A percentile compares a stretch with the other conserved stretches of the same genome.
phyloP scores from a whole-genome alignment of 208 protist genomes.

The Acanthamoeba castellanii region DNA sequence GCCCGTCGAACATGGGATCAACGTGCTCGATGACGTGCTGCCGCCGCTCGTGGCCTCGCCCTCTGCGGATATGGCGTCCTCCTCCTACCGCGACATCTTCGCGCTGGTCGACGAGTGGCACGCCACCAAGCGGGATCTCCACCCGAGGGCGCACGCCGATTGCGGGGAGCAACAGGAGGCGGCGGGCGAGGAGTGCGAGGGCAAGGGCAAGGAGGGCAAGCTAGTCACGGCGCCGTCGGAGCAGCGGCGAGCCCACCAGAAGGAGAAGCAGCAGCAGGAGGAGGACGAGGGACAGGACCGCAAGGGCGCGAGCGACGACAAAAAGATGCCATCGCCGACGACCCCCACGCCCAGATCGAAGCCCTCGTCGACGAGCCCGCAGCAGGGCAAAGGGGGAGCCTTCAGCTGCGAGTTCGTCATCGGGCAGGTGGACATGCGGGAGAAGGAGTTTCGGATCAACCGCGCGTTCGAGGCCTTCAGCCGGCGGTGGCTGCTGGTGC shows the following conservation, averaged over 20 bases:
- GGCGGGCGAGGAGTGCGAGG: background rate
- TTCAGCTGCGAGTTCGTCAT: constrained; percentile 72
- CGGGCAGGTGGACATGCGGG: constrained; percentile 46
- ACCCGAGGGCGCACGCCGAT: background rate
- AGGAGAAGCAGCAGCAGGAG: background rate
- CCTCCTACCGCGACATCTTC: background rate
- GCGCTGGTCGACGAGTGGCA: constrained; percentile 19
- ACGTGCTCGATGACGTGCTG: constrained; percentile 31
- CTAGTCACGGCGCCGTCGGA: background rate
- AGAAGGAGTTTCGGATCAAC: constrained; percentile 37
- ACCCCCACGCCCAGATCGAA: background rate
- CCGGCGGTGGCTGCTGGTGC: constrained; percentile 18
- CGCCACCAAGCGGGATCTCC: constrained; percentile 14
- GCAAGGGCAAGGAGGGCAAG: constrained; percentile 48
- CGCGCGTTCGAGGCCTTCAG: constrained; percentile 43
- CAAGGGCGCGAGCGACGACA: background rate
- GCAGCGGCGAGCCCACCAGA: background rate
- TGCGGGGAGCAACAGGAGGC: background rate
- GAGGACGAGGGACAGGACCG: background rate
- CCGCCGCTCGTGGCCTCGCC: constrained; percentile 48
- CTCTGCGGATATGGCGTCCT: background rate
- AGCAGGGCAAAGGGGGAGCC: background rate
- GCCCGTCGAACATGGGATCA: background rate
- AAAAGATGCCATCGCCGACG: background rate
- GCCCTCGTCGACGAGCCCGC: background rate